These are phyloP conservation scores for Neurospora crassa DNA, from an alignment of 2,329 filamentous ascomycete species.

Conservation along the genomic window DNA sequence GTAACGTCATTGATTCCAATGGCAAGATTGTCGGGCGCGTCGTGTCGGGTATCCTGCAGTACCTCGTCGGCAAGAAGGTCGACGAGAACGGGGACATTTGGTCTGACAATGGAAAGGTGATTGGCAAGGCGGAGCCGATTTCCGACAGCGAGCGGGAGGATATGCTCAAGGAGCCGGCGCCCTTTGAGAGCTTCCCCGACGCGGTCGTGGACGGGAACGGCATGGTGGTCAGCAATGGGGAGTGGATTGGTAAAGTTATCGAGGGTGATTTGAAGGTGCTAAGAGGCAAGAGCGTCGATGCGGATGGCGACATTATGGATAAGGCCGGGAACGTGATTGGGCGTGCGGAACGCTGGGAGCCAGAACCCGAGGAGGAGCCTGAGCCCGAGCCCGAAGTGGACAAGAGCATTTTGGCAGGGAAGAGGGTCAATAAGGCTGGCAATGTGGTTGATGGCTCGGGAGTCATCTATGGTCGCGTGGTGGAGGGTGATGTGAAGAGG, in stretches of 20 bases:
- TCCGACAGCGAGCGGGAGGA: constrained; percentile 44
- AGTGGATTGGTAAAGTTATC: constrained; percentile 49
- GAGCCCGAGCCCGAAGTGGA: constrained; percentile 44
- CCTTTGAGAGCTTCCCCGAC: constrained; percentile 50
- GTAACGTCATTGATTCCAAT: constrained; percentile 45
- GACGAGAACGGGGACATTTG: constrained; percentile 62
- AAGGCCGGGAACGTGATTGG: constrained; percentile 58
- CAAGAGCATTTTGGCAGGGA: constrained; percentile 55
- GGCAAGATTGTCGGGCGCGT: constrained; percentile 51
- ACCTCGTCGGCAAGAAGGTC: constrained; percentile 53
- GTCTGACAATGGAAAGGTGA: constrained; percentile 58
- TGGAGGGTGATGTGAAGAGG: constrained; percentile 56
- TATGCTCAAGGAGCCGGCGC: constrained; percentile 32
- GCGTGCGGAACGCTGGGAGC: constrained; percentile 29
- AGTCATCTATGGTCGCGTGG: constrained; percentile 51
- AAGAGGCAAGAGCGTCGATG: constrained; percentile 55
- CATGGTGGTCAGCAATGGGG: constrained; percentile 39
- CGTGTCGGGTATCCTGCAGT: constrained; percentile 51
- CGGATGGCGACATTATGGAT: constrained; percentile 61
- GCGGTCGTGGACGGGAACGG: constrained; percentile 45
- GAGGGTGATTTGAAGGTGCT: constrained; percentile 56
- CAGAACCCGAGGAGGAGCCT: constrained; percentile 24
- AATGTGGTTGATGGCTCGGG: constrained; percentile 47
- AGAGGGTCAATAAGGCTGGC: constrained; percentile 63
- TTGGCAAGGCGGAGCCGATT: constrained; percentile 58